These are phyloP conservation scores for Alternaria hordeiaustralica DNA, from an alignment of 2,329 filamentous ascomycete genomes.

Conservation along the genomic window DNA sequence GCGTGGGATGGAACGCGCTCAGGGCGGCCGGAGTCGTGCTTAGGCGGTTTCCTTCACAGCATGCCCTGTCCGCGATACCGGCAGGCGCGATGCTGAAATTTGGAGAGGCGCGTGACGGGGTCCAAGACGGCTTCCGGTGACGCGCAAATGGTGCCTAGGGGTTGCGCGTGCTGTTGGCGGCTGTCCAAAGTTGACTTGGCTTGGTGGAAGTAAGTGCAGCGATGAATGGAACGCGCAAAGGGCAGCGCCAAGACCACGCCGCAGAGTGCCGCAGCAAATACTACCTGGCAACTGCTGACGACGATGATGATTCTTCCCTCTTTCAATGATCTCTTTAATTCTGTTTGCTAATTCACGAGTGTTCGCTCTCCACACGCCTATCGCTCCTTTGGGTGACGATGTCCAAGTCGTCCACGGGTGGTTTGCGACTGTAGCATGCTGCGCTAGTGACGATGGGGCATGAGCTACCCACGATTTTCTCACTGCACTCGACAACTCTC, in stretches of 20 bases:
- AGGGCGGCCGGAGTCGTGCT: conserved; percentile 32
- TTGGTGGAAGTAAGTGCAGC: conserved; percentile 30
- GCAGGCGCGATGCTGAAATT: conserved; percentile 1
- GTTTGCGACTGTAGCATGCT: conserved; percentile 2
- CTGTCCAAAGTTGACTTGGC: conserved; percentile 25
- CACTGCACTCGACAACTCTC: conserved; percentile 4
- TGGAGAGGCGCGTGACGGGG: background rate
- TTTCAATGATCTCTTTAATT: too few relatives aligned
- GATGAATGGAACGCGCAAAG: conserved; percentile 30
- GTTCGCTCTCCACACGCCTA: background rate
- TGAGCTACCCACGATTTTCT: conserved; percentile 19
- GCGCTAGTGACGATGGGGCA: conserved; percentile 17
- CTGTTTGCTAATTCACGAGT: background rate
- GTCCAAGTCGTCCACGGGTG: background rate
- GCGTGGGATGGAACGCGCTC: conserved; percentile 43
- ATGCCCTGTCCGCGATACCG: conserved; percentile 10
- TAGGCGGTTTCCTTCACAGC: conserved; percentile 20
- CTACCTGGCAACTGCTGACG: background rate
- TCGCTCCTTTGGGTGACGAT: background rate
- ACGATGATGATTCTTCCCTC: background rate
- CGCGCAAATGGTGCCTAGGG: conserved; percentile 20
- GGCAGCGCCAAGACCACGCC: conserved; percentile 29
- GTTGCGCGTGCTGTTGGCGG: conserved; percentile 20
- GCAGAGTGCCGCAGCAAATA: conserved; percentile 13
- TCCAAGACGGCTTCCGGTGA: background rate